phyloP scores from a whole-genome alignment of 2,329 filamentous ascomycete genomes.

The Didymella exigua region DNA sequence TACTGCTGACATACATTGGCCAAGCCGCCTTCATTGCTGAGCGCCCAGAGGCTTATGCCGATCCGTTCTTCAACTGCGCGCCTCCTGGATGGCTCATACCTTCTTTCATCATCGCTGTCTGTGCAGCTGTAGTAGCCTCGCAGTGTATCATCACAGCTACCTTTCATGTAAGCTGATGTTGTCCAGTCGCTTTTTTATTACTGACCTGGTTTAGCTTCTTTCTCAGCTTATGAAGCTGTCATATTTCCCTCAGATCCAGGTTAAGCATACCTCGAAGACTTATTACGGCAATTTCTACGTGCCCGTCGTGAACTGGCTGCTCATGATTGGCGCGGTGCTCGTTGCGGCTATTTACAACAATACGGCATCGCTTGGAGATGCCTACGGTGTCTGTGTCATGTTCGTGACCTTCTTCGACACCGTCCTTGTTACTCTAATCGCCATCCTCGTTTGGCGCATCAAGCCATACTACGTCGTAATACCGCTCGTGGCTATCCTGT shows the following conservation, averaged over 20 bases:
- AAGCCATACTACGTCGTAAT: constrained; percentile 65
- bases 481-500: constrained; percentile 68
- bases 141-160: constrained; percentile 80
- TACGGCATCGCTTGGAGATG: constrained; percentile 67
- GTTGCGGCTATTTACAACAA: constrained; percentile 77
- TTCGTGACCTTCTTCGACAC: constrained; percentile 80
- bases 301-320: constrained; percentile 75
- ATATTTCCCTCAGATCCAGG: constrained; percentile 78
- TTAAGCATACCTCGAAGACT: constrained; percentile 70
- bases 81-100: constrained; percentile 72
- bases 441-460: constrained; percentile 73
- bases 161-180: constrained; percentile 61
- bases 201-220: constrained; percentile 51
- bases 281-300: constrained; percentile 81
- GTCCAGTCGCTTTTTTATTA: neutral
- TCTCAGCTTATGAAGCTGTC: constrained; percentile 73
- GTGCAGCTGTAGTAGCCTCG: constrained; percentile 75
- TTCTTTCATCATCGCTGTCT: constrained; percentile 69
- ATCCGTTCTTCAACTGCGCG: constrained; percentile 75
- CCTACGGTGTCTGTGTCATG: constrained; percentile 80
- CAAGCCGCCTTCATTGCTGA: constrained; percentile 74
- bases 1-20: constrained; percentile 70
- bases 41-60: constrained; percentile 65
- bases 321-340: constrained; percentile 77
- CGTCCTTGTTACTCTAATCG: constrained; percentile 73